A percentile compares a stretch with the other conserved stretches of the same genome.
These are phyloP conservation scores for Ophiocordyceps robertsii DNA, from an alignment of 2,329 filamentous ascomycete genomes.

Conservation along the genomic window DNA sequence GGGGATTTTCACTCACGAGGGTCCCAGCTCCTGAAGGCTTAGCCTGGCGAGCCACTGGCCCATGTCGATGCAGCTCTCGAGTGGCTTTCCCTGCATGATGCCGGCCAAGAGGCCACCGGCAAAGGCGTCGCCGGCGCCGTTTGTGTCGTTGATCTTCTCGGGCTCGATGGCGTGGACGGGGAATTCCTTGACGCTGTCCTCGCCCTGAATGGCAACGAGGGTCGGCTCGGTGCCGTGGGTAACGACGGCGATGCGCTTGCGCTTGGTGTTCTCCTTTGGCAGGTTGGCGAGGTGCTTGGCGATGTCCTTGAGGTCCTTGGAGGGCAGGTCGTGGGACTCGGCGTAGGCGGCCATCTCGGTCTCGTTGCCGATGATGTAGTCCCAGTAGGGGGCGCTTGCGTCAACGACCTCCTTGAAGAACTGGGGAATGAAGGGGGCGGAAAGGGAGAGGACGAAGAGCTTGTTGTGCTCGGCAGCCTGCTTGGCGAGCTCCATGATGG, in stretches of 20 bases:
- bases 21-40: conserved; percentile 89
- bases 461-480: conserved; percentile 86
- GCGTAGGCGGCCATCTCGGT: conserved; percentile 83
- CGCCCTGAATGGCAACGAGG: conserved; percentile 63
- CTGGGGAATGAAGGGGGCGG: conserved; percentile 87
- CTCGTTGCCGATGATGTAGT: conserved; percentile 96
- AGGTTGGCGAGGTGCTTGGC: conserved; percentile 74
- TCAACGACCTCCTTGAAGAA: conserved; percentile 97
- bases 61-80: conserved; percentile 73
- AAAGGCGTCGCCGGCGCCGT: conserved; percentile 93
- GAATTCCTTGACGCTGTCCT: conserved; percentile 60
- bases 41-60: conserved; percentile 93
- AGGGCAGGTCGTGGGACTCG: conserved; percentile 61
- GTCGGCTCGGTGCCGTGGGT: conserved; percentile 92
- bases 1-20: conserved; percentile 57
- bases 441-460: conserved; percentile 80
- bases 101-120: conserved; percentile 89
- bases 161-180: conserved; percentile 67
- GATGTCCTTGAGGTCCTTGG: conserved; percentile 70
- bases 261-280: conserved; percentile 81
- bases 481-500: conserved; percentile 79
- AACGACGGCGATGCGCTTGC: conserved; percentile 76
- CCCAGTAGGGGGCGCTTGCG: conserved; percentile 77
- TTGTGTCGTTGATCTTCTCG: conserved; percentile 84
- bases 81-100: conserved; percentile 68